These are phyloP conservation scores for Trichosporon ovoides DNA, from an alignment of 1,284 basidiomycete species.

Conservation along the genomic window DNA sequence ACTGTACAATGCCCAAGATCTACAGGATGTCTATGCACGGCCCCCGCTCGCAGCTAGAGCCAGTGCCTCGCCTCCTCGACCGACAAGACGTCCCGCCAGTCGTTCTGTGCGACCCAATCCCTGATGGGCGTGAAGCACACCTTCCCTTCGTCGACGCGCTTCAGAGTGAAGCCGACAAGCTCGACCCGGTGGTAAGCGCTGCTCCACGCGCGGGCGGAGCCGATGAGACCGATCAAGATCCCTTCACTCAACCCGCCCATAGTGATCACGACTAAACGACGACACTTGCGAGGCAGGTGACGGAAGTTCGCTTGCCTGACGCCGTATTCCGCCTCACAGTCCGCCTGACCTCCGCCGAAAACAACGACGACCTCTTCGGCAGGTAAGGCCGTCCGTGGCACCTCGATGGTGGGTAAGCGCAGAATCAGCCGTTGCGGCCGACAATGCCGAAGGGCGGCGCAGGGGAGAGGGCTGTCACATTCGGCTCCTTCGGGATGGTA, in stretches of 20 bases:
- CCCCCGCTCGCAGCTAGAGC: background rate
- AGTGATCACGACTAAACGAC: background rate
- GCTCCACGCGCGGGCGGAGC: background rate
- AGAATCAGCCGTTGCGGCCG: background rate
- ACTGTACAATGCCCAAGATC: too few species aligned
- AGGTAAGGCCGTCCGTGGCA: background rate
- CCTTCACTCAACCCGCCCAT: background rate
- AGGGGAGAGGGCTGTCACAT: background rate
- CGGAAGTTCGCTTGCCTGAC: background rate
- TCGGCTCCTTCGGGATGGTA: background rate
- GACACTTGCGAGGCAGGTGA: background rate
- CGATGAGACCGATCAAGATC: background rate
- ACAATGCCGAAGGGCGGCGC: background rate
- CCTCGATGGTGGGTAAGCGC: background rate
- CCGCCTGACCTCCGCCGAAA: background rate
- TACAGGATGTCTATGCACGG: too few species aligned
- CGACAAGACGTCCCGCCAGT: background rate
- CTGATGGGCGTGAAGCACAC: background rate
- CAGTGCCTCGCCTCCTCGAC: background rate
- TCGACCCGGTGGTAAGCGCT: background rate
- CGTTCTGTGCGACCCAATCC: background rate
- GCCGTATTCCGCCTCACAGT: too few species aligned
- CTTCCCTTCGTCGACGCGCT: background rate
- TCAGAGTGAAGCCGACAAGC: background rate
- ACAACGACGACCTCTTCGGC: background rate